Percentiles rank a stretch among this genome's conserved stretches.
Evolutionary conservation across 106 monocot species (phyloP).

Genomic region (Cymbidium sinense): DNA sequence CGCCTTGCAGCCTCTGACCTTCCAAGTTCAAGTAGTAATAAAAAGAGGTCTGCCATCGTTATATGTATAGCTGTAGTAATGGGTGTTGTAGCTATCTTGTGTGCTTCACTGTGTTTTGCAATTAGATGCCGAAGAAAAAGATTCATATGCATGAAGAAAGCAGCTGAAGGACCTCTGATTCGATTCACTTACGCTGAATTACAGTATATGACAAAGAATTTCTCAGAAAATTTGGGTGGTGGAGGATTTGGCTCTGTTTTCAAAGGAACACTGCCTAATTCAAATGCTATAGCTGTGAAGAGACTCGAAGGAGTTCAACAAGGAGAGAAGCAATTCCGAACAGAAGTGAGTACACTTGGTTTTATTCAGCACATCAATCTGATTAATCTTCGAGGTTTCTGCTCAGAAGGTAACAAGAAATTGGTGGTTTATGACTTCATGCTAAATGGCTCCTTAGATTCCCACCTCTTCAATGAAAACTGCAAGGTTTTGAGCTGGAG

Average conservation of each 20-base stretch:
- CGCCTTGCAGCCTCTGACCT: slow-evolving; percentile 32
- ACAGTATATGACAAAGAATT: slow-evolving; percentile 30
- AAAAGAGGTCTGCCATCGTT: background rate
- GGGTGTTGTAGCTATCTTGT: background rate
- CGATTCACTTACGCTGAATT: slow-evolving; percentile 27
- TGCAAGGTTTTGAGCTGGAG: slow-evolving; percentile 16
- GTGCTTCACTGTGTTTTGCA: background rate
- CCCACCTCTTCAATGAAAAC: background rate
- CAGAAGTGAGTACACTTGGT: slow-evolving; percentile 34
- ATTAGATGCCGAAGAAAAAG: slow-evolving; percentile 10
- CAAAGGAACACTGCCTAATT: slow-evolving; percentile 20
- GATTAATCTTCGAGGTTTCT: slow-evolving; percentile 34
- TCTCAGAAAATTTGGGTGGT: slow-evolving; percentile 30
- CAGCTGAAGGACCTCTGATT: slow-evolving; percentile 6
- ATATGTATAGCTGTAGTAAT: background rate
- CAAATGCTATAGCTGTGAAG: slow-evolving; percentile 28
- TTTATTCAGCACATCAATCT: slow-evolving; percentile 38
- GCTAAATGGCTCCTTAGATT: slow-evolving; percentile 27
- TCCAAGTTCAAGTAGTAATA: slow-evolving; percentile 6
- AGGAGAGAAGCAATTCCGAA: slow-evolving; percentile 44
- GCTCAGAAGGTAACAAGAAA: slow-evolving; percentile 27
- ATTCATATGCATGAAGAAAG: background rate
- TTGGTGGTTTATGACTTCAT: slow-evolving; percentile 33
- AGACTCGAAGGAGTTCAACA: slow-evolving; percentile 29
- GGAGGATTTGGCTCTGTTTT: slow-evolving; percentile 42